These are phyloP conservation scores for Talaromyces sp. DNA, from an alignment of 2,329 filamentous ascomycete genomes.

Conservation along the genomic window DNA sequence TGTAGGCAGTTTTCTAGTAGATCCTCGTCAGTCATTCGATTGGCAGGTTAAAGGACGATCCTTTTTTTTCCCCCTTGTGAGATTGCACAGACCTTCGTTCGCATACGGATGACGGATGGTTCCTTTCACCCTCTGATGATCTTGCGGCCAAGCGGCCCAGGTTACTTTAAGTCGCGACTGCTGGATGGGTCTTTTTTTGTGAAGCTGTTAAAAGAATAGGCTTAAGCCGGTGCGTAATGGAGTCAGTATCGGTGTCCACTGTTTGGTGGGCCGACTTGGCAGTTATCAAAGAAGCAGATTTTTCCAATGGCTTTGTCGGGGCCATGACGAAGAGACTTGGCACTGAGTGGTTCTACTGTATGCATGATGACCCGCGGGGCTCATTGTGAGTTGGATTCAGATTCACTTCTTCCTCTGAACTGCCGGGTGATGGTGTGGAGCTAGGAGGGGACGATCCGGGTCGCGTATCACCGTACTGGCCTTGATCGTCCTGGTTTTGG, in stretches of 20 bases:
- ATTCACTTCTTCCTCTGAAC: neutral
- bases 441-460: neutral
- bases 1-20: conserved; percentile 8
- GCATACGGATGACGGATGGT: neutral
- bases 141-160: neutral
- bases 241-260: conserved; percentile 7
- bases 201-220: neutral
- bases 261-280: conserved; percentile 13
- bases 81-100: conserved; percentile 11
- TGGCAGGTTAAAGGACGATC: conserved; percentile 3
- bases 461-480: conserved; percentile 8
- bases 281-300: conserved; percentile 5
- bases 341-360: neutral
- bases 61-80: neutral
- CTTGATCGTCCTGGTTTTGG: conserved; percentile 1
- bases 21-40: conserved; percentile 5
- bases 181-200: neutral
- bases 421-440: conserved; percentile 1
- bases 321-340: neutral
- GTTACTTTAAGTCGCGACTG: neutral
- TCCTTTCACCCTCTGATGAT: neutral
- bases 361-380: conserved; percentile 1
- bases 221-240: neutral
- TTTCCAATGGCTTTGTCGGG: neutral
- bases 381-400: neutral